phyloP scores from a whole-genome alignment of 306 rosid genomes.

The Cyamopsis tetragonoloba region DNA sequence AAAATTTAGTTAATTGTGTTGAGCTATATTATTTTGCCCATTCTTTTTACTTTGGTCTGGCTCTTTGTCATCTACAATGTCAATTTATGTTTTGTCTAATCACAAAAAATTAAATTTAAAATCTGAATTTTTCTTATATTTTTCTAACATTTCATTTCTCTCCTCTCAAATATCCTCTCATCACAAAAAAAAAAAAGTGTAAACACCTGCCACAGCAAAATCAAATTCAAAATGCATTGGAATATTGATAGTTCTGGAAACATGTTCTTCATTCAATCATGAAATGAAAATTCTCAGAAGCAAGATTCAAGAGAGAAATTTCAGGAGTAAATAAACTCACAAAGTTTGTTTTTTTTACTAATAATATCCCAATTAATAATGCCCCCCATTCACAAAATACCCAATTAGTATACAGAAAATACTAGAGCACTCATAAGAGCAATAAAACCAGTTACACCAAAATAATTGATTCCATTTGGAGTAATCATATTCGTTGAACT shows the following conservation, averaged over 20 bases:
- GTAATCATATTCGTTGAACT: slow-evolving; percentile 24
- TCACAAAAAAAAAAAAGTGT: too few relatives aligned
- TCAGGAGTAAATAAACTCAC: neutral
- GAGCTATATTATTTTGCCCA: too few relatives aligned
- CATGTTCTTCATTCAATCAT: slow-evolving; percentile 4
- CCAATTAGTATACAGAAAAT: slow-evolving; percentile 17
- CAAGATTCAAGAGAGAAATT: neutral
- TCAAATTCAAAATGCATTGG: slow-evolving; percentile 7
- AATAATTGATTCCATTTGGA: slow-evolving; percentile 13
- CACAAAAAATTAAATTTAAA: too few relatives aligned
- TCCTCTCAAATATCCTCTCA: too few relatives aligned
- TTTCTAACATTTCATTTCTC: too few relatives aligned
- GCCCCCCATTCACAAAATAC: neutral
- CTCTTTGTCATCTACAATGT: too few relatives aligned
- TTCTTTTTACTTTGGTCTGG: too few relatives aligned
- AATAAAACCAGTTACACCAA: slow-evolving; percentile 21
- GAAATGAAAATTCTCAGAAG: slow-evolving; percentile 1
- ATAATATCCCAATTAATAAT: neutral
- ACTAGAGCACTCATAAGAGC: slow-evolving; percentile 20
- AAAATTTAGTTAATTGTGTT: too few relatives aligned
- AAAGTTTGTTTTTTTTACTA: neutral
- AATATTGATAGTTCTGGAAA: neutral
- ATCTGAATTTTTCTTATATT: too few relatives aligned
- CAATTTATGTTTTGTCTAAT: too few relatives aligned
- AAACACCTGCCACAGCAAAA: neutral